Base-by-base conservation (phyloP, 2,329 filamentous ascomycete genomes). In the Bretziella fagacearum region DNA sequence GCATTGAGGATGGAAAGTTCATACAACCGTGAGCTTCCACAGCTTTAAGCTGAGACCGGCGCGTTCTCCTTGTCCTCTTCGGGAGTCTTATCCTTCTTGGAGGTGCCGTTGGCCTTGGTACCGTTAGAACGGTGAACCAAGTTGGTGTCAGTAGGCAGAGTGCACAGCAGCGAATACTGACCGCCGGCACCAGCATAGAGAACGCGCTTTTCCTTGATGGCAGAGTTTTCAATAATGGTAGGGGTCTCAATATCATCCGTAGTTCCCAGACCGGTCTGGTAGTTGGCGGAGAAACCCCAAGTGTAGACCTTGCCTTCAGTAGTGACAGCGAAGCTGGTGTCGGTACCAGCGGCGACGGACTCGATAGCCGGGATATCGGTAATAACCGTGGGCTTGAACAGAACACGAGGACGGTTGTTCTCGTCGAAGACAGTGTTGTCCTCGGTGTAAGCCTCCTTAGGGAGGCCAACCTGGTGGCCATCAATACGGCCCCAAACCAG, bases 141-240 rank as follows among this genome's bases (percentile, higher is more conserved):
- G 29, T 11, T n/a, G 20, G 50, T 50, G 20, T 51, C 49, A 27
- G 52, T 57, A 20, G 63, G 55, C 51, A 58, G 58, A 46, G 70
- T 70, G 7, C 70, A 67, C n/a, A 84, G 55, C 20, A 84, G 63
- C 1, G 78, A 81, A 60, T 77, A 95, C 58, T 95, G 87, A 4
- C 86, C 86, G 53, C 89, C 87, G n/a, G 81, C 81, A 36, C 83
- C 84, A n/a, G 82, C 83, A 63, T 72, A 84, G 27, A 77, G 70
- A 36, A 95, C 69, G 60, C 79, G 77, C 63, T 81, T 79, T 35
- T 75, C 83, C 25, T 77, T 72, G 23, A 91, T 74, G 35, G 85
- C 86, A 10, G 79, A 82, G 65, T 94, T 94, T 57, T 93, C 82
- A 7, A 53, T 50, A 27, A 50, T 35, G 11, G 76, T 82, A 1